phyloP scores from a whole-genome alignment of 129 eudicot genomes.

The Gnaphalium uliginosum region DNA sequence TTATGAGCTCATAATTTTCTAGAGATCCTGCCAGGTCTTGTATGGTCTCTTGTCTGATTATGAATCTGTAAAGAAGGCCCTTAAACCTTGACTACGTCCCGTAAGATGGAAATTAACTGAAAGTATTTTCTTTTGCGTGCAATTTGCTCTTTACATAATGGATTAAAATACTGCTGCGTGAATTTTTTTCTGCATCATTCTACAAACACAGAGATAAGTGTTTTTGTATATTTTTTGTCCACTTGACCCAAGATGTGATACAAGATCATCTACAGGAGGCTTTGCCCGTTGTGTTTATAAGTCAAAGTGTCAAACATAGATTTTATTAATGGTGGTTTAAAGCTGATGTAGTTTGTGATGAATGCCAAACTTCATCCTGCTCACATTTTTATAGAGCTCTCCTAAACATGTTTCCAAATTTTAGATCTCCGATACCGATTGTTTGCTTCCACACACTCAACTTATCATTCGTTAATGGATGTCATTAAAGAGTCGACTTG shows the following conservation, averaged over 20 bases:
- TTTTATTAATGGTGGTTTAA: too few species aligned
- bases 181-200: neutral
- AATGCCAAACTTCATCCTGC: too few species aligned
- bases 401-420: too few species aligned
- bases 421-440: too few species aligned
- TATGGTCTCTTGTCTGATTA: neutral
- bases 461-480: too few species aligned
- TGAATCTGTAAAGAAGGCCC: neutral
- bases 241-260: neutral
- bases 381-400: too few species aligned
- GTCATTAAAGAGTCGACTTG: too few species aligned
- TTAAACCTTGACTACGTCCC: neutral
- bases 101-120: neutral
- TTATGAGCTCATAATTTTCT: neutral
- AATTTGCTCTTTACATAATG: neutral
- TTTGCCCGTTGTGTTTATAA: neutral
- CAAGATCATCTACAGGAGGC: neutral
- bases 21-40: too few species aligned
- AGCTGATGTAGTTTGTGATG: too few species aligned
- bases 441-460: too few species aligned
- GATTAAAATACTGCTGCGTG: neutral
- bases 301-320: too few species aligned
- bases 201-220: neutral
- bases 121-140: neutral
- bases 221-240: too few species aligned